A percentile compares a stretch with the other conserved stretches of the same genome.
Evolutionary conservation across 2,329 filamentous ascomycete genomes (phyloP).

Genomic region (Ophiostoma sp.): DNA sequence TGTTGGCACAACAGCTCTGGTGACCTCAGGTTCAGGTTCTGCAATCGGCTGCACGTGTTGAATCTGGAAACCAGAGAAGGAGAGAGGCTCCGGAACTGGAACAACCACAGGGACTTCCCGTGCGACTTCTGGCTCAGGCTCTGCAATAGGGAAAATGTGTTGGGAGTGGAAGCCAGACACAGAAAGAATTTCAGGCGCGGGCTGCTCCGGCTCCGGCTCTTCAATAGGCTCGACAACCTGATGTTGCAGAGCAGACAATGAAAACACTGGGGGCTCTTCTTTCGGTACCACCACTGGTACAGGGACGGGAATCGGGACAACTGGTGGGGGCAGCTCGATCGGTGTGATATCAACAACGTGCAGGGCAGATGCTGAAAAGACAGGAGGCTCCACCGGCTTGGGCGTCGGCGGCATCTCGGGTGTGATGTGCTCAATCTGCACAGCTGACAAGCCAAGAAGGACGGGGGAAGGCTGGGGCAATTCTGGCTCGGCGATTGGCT

Average conservation of each 20-base stretch:
- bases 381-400: constrained; percentile 16
- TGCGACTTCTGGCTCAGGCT: constrained; percentile 6
- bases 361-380: constrained; percentile 22
- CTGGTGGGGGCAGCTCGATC: constrained; percentile 20
- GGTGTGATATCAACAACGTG: constrained; percentile 22
- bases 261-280: constrained; percentile 15
- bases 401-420: constrained; percentile 17
- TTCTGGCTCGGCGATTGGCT: constrained; percentile 20
- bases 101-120: constrained; percentile 15
- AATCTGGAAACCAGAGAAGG: constrained; percentile 28
- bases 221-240: constrained; percentile 31
- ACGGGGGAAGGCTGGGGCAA: constrained; percentile 11
- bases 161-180: constrained; percentile 38
- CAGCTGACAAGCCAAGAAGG: constrained; percentile 18
- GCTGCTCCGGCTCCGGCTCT: constrained; percentile 22
- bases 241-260: constrained; percentile 41
- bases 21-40: constrained; percentile 32
- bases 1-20: constrained; percentile 8
- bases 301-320: constrained; percentile 14
- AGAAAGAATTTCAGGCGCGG: constrained; percentile 28
- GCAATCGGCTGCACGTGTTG: constrained; percentile 42
- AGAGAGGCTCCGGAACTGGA: constrained; percentile 14
- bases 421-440: constrained; percentile 19
- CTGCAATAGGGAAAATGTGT: constrained; percentile 12
- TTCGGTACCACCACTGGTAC: constrained; percentile 19